Base-by-base conservation (phyloP, 495 filamentous ascomycete genomes). In the Penicillium subrubescens region DNA sequence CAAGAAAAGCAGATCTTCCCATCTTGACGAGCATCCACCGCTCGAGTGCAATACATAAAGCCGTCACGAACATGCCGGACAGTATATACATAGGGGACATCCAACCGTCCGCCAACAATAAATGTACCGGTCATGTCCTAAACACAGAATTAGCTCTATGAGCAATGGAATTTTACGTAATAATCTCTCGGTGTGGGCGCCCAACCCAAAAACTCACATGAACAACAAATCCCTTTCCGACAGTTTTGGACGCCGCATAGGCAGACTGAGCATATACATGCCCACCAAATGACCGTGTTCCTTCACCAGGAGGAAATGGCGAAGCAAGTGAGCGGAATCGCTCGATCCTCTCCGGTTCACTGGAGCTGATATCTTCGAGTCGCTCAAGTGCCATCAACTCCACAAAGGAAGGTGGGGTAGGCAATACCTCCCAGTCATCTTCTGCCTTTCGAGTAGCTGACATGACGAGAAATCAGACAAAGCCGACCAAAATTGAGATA, bases 71-170 rank as follows among this genome's bases (percentile, higher is more conserved):
- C 68, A 19, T 79, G 80, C 10, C 78, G 78, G 11, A 88, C 82
- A 6, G 75, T 74, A 74, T 89, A 91, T 56, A 88, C 72, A 69
- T 87, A 91, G 5, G 88, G 88, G 2, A 84, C 76, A 65, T 85
- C 79, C 1, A 73, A 51, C 11, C 68, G 66, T 8, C 87, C 89
- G 5, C 73, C 70, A 1, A 85, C 73, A n/a, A 88, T 86, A 71
- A 92, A 92, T 74, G 81, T 87, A 5, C 89, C 89, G 29, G 88
- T 84, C 60, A 90, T 86, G 56, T 87, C 84, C 89, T 91, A 61
- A 46, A 43, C 12, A 10, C 33, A 14, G 25, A n/a, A 41, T 70
- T 37, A 66, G 60, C 54, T 61, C 80, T 59, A 21, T 59, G 19
- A 23, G 25, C 23, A 19, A 12, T 5, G 11, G 19, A 12, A n/a